Evolutionary conservation across 2,329 filamentous ascomycete genomes (phyloP).

Genomic region (Pyricularia sp.): DNA sequence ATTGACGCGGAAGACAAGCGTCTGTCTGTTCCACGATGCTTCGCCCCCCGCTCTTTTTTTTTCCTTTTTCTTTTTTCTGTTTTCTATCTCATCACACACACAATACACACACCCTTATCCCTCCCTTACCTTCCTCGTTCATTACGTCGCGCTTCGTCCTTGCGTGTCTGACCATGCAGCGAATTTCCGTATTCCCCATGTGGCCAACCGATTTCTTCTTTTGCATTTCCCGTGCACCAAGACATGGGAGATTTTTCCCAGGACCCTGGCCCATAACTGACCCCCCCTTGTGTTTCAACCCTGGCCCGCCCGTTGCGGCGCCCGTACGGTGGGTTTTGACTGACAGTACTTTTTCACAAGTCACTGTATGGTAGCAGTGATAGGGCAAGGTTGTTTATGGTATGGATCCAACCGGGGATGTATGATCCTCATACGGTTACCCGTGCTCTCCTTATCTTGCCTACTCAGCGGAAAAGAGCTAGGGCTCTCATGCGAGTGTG

Average conservation of each 20-base stretch:
- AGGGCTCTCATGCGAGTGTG: not conserved
- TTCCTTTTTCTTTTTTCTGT: not conserved
- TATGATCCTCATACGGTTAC: conserved; percentile 1
- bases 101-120: not conserved
- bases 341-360: not conserved
- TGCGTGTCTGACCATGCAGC: not conserved
- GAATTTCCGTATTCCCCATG: conserved; percentile 1
- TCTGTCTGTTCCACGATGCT: not conserved
- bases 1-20: not conserved
- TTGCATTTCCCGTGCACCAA: not conserved
- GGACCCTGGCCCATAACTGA: not conserved
- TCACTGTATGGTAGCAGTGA: not conserved
- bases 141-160: not conserved
- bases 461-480: not conserved
- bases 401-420: not conserved
- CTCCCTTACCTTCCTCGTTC: not conserved
- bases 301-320: not conserved
- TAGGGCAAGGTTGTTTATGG: not conserved
- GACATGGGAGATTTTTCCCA: not conserved
- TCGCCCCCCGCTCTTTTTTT: not conserved
- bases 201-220: not conserved
- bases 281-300: not conserved
- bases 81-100: not conserved
- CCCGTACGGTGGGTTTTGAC: not conserved
- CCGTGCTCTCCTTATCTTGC: not conserved